Conservation (phyloP, 495 filamentous ascomycete genomes). For the Massariosphaeria phaeospora region DNA sequence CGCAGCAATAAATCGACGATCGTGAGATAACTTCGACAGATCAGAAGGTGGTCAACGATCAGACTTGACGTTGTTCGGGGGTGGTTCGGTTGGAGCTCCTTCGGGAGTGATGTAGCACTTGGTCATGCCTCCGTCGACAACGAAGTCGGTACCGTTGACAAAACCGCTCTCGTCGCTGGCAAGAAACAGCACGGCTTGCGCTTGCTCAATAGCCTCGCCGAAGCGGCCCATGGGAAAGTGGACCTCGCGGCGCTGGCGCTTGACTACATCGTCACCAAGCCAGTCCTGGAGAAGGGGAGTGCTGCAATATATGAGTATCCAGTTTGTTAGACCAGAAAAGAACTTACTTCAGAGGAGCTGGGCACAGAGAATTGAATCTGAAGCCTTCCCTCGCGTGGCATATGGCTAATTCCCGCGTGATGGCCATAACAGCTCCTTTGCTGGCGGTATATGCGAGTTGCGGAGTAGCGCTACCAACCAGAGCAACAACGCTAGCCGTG, state of each 20-base stretch:
- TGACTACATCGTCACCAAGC: constrained; percentile 82
- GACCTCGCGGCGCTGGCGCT: constrained; percentile 80
- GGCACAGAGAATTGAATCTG: constrained; percentile 88
- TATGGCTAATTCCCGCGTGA: constrained; percentile 47
- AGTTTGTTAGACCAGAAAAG: neutral
- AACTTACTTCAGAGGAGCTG: constrained; percentile 77
- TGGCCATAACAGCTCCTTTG: constrained; percentile 87
- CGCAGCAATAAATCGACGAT: too few relatives aligned
- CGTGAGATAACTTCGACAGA: too few relatives aligned
- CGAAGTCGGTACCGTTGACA: constrained; percentile 86
- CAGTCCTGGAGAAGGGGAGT: constrained; percentile 86
- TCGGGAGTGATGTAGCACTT: constrained; percentile 94
- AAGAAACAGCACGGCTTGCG: constrained; percentile 87
- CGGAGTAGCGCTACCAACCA: constrained; percentile 89
- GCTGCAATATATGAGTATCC: constrained; percentile 34
- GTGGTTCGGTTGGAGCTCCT: constrained; percentile 65
- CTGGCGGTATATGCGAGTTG: constrained; percentile 93
- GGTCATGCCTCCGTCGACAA: constrained; percentile 95
- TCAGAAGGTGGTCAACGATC: too few relatives aligned
- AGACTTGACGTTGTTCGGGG: constrained; percentile 53
- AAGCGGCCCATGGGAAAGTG: constrained; percentile 96
- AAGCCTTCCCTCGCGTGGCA: constrained; percentile 61
- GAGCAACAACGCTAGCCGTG: constrained; percentile 85
- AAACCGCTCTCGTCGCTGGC: constrained; percentile 94
- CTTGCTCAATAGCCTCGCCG: constrained; percentile 92